Percentiles rank a stretch among this genome's conserved stretches.
Conservation (phyloP, 2,329 filamentous ascomycete species). For the Pseudopyrenochaeta lycopersici region DNA sequence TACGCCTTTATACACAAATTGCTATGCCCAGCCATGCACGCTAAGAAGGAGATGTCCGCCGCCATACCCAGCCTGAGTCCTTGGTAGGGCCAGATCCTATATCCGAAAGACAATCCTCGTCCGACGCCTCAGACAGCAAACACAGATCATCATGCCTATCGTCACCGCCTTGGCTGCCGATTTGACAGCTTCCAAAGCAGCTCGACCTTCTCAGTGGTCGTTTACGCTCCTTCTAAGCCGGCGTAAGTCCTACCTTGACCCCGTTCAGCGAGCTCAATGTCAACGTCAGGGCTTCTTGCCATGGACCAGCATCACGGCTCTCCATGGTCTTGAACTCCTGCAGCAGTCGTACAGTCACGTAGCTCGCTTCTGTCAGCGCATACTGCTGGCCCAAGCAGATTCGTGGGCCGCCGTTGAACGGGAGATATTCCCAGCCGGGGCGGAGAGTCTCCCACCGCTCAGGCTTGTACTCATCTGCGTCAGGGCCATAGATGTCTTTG, state of each 20-base stretch:
- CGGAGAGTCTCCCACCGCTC: conserved; percentile 56
- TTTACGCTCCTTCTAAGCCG: conserved; percentile 24
- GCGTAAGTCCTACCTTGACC: conserved; percentile 38
- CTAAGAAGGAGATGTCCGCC: conserved; percentile 9
- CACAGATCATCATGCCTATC: conserved; percentile 10
- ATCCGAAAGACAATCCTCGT: background rate
- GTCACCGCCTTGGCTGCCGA: background rate
- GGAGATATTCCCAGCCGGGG: conserved; percentile 50
- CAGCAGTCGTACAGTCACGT: conserved; percentile 42
- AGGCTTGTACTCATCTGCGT: conserved; percentile 59
- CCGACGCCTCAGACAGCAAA: conserved; percentile 5
- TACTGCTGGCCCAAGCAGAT: conserved; percentile 50
- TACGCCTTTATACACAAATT: too few relatives aligned
- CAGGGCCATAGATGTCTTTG: conserved; percentile 58
- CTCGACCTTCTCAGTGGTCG: background rate
- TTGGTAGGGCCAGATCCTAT: background rate
- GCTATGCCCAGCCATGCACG: background rate
- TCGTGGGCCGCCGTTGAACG: conserved; percentile 51
- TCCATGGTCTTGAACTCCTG: conserved; percentile 44
- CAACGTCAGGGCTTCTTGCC: conserved; percentile 42
- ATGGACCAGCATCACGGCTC: conserved; percentile 37
- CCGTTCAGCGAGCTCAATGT: conserved; percentile 40
- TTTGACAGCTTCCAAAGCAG: conserved; percentile 16
- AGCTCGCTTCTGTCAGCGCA: conserved; percentile 47
- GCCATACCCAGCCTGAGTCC: background rate